Conservation (phyloP, 805 yeast genomes). For the Teunomyces gatunensis region DNA sequence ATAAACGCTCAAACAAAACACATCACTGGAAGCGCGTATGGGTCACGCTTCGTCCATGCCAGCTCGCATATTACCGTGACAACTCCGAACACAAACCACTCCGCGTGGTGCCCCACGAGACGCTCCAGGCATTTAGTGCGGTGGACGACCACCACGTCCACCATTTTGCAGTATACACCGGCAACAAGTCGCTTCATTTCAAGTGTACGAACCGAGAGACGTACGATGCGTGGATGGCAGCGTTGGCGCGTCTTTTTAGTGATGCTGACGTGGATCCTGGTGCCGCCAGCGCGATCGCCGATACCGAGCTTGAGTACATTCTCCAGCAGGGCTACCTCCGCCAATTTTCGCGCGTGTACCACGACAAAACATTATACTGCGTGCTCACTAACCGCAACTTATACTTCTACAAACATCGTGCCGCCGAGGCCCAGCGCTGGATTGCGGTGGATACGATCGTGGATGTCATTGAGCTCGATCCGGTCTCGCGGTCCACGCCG, state of each 20-base stretch:
- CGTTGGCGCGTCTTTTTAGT: conserved; percentile 6
- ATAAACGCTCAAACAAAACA: conserved; percentile 30
- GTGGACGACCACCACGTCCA: conserved; percentile 13
- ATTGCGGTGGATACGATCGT: conserved; percentile 31
- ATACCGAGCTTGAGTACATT: conserved; percentile 14
- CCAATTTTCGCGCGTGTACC: conserved; percentile 40
- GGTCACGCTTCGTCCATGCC: conserved; percentile 39
- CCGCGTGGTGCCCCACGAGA: conserved; percentile 25
- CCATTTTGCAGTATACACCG: conserved; percentile 25
- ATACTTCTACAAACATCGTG: conserved; percentile 36
- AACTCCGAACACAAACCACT: conserved; percentile 36
- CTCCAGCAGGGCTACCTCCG: conserved; percentile 43
- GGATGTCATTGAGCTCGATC: conserved; percentile 52
- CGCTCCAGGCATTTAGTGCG: conserved; percentile 16
- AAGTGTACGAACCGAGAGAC: conserved; percentile 9
- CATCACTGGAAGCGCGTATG: conserved; percentile 39
- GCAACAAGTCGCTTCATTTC: conserved; percentile 20
- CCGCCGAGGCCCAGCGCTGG: conserved; percentile 24
- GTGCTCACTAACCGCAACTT: conserved; percentile 41
- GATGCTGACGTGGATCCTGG: too few relatives aligned
- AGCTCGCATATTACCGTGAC: conserved; percentile 39
- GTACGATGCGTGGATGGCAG: conserved; percentile 16
- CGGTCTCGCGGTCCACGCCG: conserved; percentile 38
- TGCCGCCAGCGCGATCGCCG: neutral
- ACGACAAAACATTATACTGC: conserved; percentile 45